Conservation (phyloP, 2,329 filamentous ascomycete species). For the Xylaria sp. region DNA sequence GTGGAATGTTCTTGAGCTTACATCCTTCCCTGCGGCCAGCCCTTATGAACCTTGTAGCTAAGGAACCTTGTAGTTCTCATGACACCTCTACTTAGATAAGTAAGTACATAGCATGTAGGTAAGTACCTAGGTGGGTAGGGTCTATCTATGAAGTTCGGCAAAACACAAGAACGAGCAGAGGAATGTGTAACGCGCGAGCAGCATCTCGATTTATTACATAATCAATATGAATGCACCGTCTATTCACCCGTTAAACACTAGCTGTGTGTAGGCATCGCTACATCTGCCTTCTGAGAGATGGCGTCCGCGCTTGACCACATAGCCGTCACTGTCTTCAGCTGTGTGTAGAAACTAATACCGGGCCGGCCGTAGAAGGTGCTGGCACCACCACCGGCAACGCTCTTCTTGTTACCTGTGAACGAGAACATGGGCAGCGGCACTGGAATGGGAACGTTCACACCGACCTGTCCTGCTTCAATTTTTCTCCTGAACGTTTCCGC, state of each 20-base stretch:
- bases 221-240: too few species aligned
- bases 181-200: background rate
- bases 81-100: too few species aligned
- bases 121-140: too few species aligned
- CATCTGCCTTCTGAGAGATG: slow-evolving; percentile 80
- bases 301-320: slow-evolving; percentile 89
- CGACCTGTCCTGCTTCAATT: slow-evolving; percentile 85
- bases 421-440: slow-evolving; percentile 74
- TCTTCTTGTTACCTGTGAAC: slow-evolving; percentile 84
- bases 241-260: slow-evolving; percentile 26
- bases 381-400: slow-evolving; percentile 86
- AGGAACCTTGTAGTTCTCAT: too few species aligned
- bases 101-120: too few species aligned
- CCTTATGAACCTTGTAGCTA: too few species aligned
- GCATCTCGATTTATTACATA: slow-evolving; percentile 1
- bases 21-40: too few species aligned
- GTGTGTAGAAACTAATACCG: slow-evolving; percentile 93
- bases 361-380: slow-evolving; percentile 96
- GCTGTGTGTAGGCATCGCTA: slow-evolving; percentile 76
- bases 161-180: background rate
- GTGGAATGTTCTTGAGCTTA: background rate
- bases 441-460: slow-evolving; percentile 83
- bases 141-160: background rate
- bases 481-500: slow-evolving; percentile 79
- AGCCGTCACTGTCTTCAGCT: slow-evolving; percentile 95